Evolutionary conservation across 2,329 filamentous ascomycete species (phyloP).

Genomic region (Aspergillus tanneri): DNA sequence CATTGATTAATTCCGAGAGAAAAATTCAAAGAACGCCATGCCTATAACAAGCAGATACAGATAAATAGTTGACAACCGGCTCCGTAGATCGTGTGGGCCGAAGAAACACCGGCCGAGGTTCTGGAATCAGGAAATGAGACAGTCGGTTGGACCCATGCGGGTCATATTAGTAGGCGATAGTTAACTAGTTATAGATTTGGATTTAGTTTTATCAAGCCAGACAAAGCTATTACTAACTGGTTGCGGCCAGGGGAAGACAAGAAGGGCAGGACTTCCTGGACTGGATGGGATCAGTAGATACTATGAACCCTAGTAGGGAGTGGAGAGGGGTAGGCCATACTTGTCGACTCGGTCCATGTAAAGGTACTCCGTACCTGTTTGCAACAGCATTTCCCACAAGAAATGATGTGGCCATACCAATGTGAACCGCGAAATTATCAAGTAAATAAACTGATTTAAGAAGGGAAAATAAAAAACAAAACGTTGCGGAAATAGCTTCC

Average conservation of each 20-base stretch:
- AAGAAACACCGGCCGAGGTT: constrained; percentile 2
- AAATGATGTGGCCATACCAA: too few relatives aligned
- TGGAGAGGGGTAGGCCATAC: too few relatives aligned
- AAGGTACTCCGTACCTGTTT: too few relatives aligned
- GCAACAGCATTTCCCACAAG: too few relatives aligned
- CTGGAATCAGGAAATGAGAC: constrained; percentile 6
- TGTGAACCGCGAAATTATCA: too few relatives aligned
- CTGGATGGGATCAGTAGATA: not conserved
- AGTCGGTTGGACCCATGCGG: constrained; percentile 2
- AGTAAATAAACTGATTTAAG: too few relatives aligned
- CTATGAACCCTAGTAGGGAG: not conserved
- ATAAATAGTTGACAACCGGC: not conserved
- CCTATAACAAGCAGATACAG: not conserved
- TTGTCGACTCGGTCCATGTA: too few relatives aligned
- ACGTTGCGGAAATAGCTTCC: not conserved
- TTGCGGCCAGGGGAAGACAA: not conserved
- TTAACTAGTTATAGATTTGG: not conserved
- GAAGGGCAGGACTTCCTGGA: not conserved
- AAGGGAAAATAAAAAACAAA: too few relatives aligned
- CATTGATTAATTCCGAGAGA: not conserved
- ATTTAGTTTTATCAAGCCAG: not conserved
- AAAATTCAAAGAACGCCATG: not conserved
- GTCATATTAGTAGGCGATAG: constrained; percentile 4
- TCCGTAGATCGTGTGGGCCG: constrained; percentile 7
- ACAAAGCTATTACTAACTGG: not conserved